These are phyloP conservation scores for Ganoderma boninense DNA, from an alignment of 1,284 basidiomycete genomes.

Conservation along the genomic window DNA sequence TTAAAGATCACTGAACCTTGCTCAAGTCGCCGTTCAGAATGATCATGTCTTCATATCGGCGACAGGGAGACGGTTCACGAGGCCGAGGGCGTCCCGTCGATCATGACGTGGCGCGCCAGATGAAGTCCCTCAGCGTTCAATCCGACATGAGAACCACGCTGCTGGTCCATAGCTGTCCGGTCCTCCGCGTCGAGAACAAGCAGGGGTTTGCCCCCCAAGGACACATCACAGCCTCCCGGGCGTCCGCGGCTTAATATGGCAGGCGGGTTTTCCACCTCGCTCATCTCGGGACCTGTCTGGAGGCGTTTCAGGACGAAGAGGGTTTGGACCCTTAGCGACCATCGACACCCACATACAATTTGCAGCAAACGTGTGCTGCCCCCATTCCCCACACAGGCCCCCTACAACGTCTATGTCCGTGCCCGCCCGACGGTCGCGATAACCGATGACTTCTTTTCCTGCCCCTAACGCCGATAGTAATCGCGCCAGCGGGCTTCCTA, in stretches of 20 bases:
- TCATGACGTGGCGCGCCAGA: neutral
- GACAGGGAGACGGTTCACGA: neutral
- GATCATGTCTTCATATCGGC: neutral
- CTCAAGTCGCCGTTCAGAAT: neutral
- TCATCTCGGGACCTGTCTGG: neutral
- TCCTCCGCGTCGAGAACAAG: neutral
- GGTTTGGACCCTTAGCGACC: constrained; percentile 3
- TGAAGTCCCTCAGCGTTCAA: neutral
- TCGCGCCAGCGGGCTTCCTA: neutral
- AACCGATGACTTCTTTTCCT: neutral
- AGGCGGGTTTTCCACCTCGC: neutral
- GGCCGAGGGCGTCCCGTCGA: neutral
- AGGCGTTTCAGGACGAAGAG: neutral
- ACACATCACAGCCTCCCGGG: constrained; percentile 3
- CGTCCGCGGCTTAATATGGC: neutral
- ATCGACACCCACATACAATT: constrained; percentile 5
- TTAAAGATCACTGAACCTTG: neutral
- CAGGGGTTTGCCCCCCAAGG: neutral
- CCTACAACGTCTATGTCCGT: neutral
- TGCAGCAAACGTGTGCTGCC: neutral
- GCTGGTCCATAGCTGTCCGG: neutral
- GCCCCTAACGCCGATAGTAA: neutral
- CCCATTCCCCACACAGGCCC: neutral
- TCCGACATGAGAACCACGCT: neutral
- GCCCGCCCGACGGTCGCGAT: neutral